Evolutionary conservation across 768 basidiomycete species (phyloP), one percentile per base, ranked within the genome.

Genomic region (Baorangia bicolor): DNA sequence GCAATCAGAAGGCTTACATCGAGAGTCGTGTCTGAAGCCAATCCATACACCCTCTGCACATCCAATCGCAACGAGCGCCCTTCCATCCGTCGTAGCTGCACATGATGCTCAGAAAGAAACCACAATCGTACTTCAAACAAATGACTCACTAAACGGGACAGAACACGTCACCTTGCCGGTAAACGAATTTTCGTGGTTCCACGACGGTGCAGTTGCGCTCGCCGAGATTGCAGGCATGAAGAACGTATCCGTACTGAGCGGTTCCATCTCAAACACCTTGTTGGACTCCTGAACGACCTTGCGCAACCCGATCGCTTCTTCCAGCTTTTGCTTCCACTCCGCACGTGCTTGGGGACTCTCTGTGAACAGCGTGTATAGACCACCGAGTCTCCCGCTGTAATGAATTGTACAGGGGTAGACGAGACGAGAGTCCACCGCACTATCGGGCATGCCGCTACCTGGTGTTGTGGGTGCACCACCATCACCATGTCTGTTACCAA

Each of bases 31-130:
- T 38, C 91, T 82, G 71, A 94, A 87, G 0, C 94, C 94, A 55
- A 97, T 94, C 90, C 92, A 97, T 21, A 97, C 90, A 30, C 97
- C 97, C 66, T 97, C 94, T 0, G 90, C 88, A 69, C 94, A 97
- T 9, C 95, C 97, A 62, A 98, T 87, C 0, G 95, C 93, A 38
- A 98, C 90, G 14, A 99, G 79, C 13, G 85, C 85, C 25, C 93
- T 84, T 6, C 88, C 87, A 67, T 98, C 94, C 6, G 86, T 77
- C 6, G 91, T 94, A 57, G 82, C 92, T 96, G 56, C 6, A 63
- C 33, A 50, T 30, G 48, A 14, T 31, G 11, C 45, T 66, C 56
- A 60, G 49, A 38, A 49, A 42, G 59, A 13, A 55, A 44, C n/a
- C 11, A 49, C 14, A 27, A 16, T 21, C 1, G 21, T 14, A 46